Base-by-base conservation (phyloP, 805 yeast genomes). In the Monosporozyma unispora region DNA sequence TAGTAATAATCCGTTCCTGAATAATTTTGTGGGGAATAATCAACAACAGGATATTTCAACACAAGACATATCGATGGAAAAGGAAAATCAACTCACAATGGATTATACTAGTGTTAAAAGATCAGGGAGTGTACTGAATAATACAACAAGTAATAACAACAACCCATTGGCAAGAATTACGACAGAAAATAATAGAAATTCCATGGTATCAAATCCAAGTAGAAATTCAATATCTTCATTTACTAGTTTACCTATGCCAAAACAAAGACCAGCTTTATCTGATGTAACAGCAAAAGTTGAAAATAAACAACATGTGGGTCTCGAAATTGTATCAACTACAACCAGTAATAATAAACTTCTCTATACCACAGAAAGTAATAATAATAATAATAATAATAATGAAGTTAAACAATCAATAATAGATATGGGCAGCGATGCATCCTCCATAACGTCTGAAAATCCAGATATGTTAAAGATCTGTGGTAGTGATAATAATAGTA, bases 281-380 rank as follows among this genome's bases (percentile, higher is more conserved):
- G 69, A 65, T 54, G 67, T 65, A n/a, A 65, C 68, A 1, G 55
- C 65, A 10, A 61, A 56, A 31, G 52, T 63, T 10, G 52, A 57
- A 21, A 59, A 58, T 46, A 57, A 57, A 39, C 43, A 47, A 43
- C 47, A 52, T 43, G 38, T 11, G 8, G 42, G 16, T 10, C 8
- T 16, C 11, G 27, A 39, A 16, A 12, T 4, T 14, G 16, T 31
- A 31, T 31, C 35, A 12, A 11, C 14, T n/a, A 12, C n/a, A 14
- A 4, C 35, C 21, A 21, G 14, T 14, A 39, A 19, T 16, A 35
- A 6, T 8, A 35, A 35, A 35, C 39, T 16, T 35, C 3, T 35
- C 39, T 35, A 22, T 14, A 33, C 14, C 6, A 14, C 38, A 33
- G 14, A 42, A 28, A 29, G 4, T 18, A 28, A 28, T 14, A 44